Base-by-base conservation (phyloP, 176 grass and related monocot species). In the Pontederia paniculata region DNA sequence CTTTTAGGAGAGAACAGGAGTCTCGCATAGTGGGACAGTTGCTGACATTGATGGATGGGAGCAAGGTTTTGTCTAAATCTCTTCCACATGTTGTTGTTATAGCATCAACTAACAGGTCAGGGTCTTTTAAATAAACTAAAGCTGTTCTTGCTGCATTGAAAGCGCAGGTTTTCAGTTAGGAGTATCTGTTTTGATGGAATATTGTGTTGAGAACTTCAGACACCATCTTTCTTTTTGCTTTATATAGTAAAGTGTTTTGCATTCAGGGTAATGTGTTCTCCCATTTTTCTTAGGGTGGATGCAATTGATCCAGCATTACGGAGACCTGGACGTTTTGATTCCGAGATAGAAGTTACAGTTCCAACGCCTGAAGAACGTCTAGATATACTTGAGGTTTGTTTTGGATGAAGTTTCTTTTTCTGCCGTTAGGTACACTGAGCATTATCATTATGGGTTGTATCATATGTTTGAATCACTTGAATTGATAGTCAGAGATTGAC, bases 31-130 rank as follows among this genome's bases (percentile, higher is more conserved):
- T 97, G 67, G 91, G 68, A 42, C 83, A 97, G 72, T 83, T 97
- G 37, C 73, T 97, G 55, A 88, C 91, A 28, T 68, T 95, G 55
- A 89, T 95, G 89, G 89, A 95, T 80, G 89, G 85, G 28, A 95
- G 80, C 45, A 89, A 86, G 58, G 80, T 75, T 58, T 78, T 67
- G 6, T 80, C 81, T 9, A 83, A 74, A 54, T 72, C 46, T 42
- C 72, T 69, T 67, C 75, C 78, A 56, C 89, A 85, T 50, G 69
- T 89, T 63, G 85, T 80, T 80, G 78, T 90, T 55, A 83, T 97
- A 44, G 91, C 86, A 50, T 88, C 86, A 21, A 89, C 91, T 18
- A 97, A 89, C 82, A 89, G 91, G 91, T 97, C 48, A 75, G 78
- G 42, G 15, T 2, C 25, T 21, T 57, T 31, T 31, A 31, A 2